Percentiles rank a stretch among this genome's conserved stretches.
Conservation (phyloP, 208 protist genomes). For the Willaertia magna region DNA sequence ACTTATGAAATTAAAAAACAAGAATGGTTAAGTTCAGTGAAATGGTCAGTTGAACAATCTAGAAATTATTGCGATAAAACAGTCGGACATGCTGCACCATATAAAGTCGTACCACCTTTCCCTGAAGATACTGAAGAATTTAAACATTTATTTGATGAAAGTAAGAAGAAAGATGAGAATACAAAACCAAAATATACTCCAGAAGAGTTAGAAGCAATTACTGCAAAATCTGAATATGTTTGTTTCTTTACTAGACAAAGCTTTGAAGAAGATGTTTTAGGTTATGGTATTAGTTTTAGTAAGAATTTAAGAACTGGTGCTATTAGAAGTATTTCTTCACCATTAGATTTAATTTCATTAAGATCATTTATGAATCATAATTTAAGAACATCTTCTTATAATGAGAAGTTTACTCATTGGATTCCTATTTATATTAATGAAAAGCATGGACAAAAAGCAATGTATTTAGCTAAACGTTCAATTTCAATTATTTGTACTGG, state of each 20-base stretch:
- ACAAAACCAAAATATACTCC: not conserved
- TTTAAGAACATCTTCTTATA: constrained; percentile 20
- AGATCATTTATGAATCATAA: constrained; percentile 23
- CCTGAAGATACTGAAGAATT: not conserved
- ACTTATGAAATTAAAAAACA: constrained; percentile 15
- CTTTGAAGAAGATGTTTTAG: constrained; percentile 30
- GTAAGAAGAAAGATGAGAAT: constrained; percentile 10
- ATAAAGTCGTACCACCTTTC: constrained; percentile 15
- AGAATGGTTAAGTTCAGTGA: not conserved
- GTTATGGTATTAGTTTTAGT: constrained; percentile 21
- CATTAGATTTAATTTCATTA: constrained; percentile 9
- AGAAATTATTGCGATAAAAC: constrained; percentile 7
- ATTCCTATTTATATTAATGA: constrained; percentile 30
- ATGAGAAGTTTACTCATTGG: constrained; percentile 31
- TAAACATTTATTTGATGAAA: not conserved
- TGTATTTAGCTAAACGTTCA: constrained; percentile 10
- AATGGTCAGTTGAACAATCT: not conserved
- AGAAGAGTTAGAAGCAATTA: not conserved
- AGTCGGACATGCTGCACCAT: not conserved
- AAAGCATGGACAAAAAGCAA: constrained; percentile 28
- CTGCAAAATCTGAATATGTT: constrained; percentile 9
- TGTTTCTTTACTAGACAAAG: constrained; percentile 26
- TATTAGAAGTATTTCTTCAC: not conserved
- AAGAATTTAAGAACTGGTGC: constrained; percentile 14
- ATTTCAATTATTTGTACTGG: constrained; percentile 23